A percentile compares a stretch with the other conserved stretches of the same genome.
Evolutionary conservation across 139 green algal species (phyloP).

Genomic region (Micromonas commoda): DNA sequence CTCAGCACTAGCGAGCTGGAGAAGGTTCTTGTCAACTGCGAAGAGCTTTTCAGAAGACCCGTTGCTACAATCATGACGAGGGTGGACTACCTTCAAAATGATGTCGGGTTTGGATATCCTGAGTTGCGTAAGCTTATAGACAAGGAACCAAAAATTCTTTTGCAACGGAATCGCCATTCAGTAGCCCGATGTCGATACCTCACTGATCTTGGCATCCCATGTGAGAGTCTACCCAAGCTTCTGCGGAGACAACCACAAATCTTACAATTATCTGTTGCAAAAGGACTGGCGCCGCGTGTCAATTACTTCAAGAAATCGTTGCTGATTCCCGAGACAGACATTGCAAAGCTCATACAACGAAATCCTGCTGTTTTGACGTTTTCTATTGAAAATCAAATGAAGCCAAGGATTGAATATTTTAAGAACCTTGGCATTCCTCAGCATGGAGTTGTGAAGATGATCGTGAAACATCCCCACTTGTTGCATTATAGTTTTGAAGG

Average conservation of each 20-base stretch:
- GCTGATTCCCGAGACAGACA: conserved; percentile 26
- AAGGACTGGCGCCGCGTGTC: conserved; percentile 45
- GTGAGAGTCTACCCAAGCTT: conserved; percentile 42
- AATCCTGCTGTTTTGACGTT: conserved; percentile 56
- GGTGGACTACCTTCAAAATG: conserved; percentile 22
- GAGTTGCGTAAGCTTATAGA: conserved; percentile 48
- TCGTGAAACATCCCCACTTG: conserved; percentile 47
- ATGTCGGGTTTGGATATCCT: conserved; percentile 25
- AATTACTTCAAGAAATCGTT: conserved; percentile 42
- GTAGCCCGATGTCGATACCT: conserved; percentile 52
- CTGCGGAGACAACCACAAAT: conserved; percentile 43
- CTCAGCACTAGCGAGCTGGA: conserved; percentile 20
- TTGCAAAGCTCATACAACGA: conserved; percentile 47
- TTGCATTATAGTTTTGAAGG: conserved; percentile 56
- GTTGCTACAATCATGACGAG: conserved; percentile 18
- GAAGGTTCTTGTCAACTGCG: conserved; percentile 11
- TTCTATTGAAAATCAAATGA: conserved; percentile 48
- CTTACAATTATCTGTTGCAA: conserved; percentile 47
- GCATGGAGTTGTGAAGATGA: conserved; percentile 41
- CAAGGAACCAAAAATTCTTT: conserved; percentile 46
- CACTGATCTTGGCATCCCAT: conserved; percentile 38
- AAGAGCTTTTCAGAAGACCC: conserved; percentile 12
- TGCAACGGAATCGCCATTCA: conserved; percentile 28
- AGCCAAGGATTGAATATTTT: conserved; percentile 46
- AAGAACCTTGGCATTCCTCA: conserved; percentile 30